Percentiles rank a stretch among this genome's conserved stretches.
Conservation (phyloP, 257 asterid genomes). For the Avicennia marina region DNA sequence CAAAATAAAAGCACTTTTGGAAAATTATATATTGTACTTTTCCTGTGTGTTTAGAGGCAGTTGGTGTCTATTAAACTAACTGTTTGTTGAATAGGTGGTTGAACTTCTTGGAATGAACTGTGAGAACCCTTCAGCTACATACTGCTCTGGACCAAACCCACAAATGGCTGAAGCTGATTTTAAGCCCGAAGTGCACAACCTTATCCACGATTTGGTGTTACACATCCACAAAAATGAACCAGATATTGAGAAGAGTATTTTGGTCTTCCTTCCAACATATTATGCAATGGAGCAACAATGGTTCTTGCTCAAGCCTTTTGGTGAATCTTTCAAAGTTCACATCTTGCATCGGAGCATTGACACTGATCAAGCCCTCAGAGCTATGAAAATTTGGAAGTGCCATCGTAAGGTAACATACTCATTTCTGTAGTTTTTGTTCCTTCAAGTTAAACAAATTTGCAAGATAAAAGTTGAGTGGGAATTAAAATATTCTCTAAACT, state of each 20-base stretch:
- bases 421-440: no score
- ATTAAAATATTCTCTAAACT: slow-evolving; percentile 8
- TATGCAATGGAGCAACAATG: slow-evolving; percentile 86
- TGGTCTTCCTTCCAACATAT: slow-evolving; percentile 92
- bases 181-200: slow-evolving; percentile 61
- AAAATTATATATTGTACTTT: slow-evolving; percentile 10
- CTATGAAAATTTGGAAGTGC: slow-evolving; percentile 81
- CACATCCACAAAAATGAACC: slow-evolving; percentile 81
- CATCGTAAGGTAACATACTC: slow-evolving; percentile 66
- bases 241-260: slow-evolving; percentile 94
- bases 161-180: slow-evolving; percentile 51
- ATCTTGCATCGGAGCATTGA: slow-evolving; percentile 85
- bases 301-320: slow-evolving; percentile 68
- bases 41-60: slow-evolving; percentile 8
- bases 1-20: slow-evolving; percentile 3
- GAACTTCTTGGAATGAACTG: slow-evolving; percentile 59
- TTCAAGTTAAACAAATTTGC: background rate
- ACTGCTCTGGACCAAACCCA: slow-evolving; percentile 83
- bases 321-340: slow-evolving; percentile 69
- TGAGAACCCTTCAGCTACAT: slow-evolving; percentile 47
- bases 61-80: slow-evolving; percentile 1
- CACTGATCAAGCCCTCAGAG: slow-evolving; percentile 77
- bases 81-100: slow-evolving; percentile 33
- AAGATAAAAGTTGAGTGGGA: slow-evolving; percentile 10
- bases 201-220: slow-evolving; percentile 75